These are phyloP conservation scores for Gigaspora rosea DNA, from an alignment of 192 early-diverging fungal species.

Conservation along the genomic window DNA sequence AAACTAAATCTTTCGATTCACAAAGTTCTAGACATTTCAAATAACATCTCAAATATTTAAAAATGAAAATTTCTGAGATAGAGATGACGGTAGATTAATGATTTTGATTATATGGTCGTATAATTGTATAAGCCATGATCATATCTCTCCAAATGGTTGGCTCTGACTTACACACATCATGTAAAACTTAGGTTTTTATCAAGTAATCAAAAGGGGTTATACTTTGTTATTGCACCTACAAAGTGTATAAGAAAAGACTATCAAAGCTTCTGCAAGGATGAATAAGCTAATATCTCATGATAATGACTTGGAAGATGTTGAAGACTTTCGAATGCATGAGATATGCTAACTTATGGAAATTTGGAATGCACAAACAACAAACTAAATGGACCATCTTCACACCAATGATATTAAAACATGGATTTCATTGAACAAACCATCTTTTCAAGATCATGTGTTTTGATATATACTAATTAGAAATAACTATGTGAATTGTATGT, in stretches of 20 bases:
- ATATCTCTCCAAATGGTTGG: no score
- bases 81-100: no score
- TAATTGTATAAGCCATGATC: no score
- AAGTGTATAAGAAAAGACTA: neutral
- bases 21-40: no score
- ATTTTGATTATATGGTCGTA: no score
- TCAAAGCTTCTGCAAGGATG: neutral
- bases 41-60: no score
- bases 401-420: neutral
- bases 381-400: neutral
- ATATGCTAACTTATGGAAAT: neutral
- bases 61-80: no score
- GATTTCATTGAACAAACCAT: neutral
- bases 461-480: no score
- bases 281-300: no score
- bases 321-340: neutral
- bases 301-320: neutral
- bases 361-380: neutral
- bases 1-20: no score
- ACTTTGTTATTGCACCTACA: neutral
- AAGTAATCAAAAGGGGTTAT: neutral
- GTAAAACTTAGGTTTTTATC: neutral
- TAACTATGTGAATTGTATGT: no score
- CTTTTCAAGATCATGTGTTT: neutral
- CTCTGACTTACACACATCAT: neutral